Conservation (phyloP, 2,329 filamentous ascomycete species). For the Diaporthe citri region DNA sequence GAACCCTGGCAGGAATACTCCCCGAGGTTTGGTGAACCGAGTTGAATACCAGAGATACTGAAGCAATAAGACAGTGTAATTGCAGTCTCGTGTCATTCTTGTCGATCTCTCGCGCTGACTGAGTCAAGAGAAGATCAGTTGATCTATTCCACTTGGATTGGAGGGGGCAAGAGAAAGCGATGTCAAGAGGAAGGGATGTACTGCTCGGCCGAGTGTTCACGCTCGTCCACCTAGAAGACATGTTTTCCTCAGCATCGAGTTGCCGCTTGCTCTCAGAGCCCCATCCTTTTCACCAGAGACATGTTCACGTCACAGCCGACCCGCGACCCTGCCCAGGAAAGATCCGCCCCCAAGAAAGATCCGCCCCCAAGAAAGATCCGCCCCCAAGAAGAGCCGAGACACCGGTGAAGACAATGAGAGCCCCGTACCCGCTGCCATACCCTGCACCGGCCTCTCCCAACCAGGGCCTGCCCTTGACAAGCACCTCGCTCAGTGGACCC, state of each 20-base stretch:
- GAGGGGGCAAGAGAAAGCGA: background rate
- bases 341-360: constrained; percentile 58
- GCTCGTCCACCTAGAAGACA: background rate
- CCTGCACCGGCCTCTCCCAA: constrained; percentile 53
- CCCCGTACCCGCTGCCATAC: constrained; percentile 64
- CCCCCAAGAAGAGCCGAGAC: constrained; percentile 63
- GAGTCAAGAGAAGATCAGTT: background rate
- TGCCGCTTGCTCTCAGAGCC: background rate
- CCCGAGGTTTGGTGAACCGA: background rate
- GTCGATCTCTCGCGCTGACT: background rate
- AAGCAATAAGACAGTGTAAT: too few relatives aligned
- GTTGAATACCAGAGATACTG: background rate
- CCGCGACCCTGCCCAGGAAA: constrained; percentile 54
- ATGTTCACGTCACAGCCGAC: constrained; percentile 46
- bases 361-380: constrained; percentile 57
- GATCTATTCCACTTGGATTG: background rate
- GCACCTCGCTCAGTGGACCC: constrained; percentile 66
- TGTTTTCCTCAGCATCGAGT: background rate
- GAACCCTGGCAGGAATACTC: constrained; percentile 37
- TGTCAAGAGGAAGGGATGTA: background rate
- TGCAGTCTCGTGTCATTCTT: background rate
- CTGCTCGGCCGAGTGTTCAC: background rate
- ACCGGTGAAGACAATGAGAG: constrained; percentile 68
- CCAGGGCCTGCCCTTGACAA: constrained; percentile 62
- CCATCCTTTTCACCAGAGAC: background rate